Percentiles rank a stretch among this genome's conserved stretches.
Evolutionary conservation across 2,329 filamentous ascomycete genomes (phyloP).

Genomic region (Triangularia setosa): DNA sequence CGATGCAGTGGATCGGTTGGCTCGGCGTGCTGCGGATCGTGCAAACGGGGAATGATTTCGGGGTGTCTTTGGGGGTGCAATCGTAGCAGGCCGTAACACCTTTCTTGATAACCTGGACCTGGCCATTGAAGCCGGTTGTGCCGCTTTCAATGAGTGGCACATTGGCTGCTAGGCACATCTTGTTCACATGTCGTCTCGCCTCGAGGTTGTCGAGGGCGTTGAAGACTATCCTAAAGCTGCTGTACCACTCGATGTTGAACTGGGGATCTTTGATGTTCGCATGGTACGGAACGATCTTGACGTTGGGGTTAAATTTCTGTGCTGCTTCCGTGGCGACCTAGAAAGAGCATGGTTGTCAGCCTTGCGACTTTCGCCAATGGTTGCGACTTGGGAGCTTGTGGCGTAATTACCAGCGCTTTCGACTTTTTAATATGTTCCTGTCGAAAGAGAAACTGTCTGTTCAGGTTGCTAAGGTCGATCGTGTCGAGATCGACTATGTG

Average conservation of each 20-base stretch:
- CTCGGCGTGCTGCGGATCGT: slow-evolving; percentile 95
- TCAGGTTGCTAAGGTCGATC: slow-evolving; percentile 95
- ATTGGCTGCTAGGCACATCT: slow-evolving; percentile 90
- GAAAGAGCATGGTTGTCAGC: slow-evolving; percentile 2
- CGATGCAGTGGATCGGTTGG: slow-evolving; percentile 96
- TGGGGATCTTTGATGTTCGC: slow-evolving; percentile 88
- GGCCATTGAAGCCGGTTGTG: slow-evolving; percentile 95
- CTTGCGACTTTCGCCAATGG: slow-evolving; percentile 19
- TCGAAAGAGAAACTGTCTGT: slow-evolving; percentile 94
- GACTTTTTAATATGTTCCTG: slow-evolving; percentile 97
- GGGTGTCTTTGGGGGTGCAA: slow-evolving; percentile 82
- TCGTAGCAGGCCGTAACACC: slow-evolving; percentile 93
- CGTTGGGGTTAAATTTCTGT: slow-evolving; percentile 81
- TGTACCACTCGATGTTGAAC: slow-evolving; percentile 88
- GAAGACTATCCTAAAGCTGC: slow-evolving; percentile 79
- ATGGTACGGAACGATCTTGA: slow-evolving; percentile 83
- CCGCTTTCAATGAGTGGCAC: slow-evolving; percentile 93
- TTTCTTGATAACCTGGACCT: slow-evolving; percentile 95
- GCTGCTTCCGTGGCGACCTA: slow-evolving; percentile 92
- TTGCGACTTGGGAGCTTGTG: background rate
- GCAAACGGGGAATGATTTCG: slow-evolving; percentile 92
- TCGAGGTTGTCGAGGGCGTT: slow-evolving; percentile 97
- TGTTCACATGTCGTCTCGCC: slow-evolving; percentile 89
- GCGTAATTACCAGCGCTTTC: slow-evolving; percentile 71
- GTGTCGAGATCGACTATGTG: slow-evolving; percentile 97